Conservation (phyloP, 179 eudicot genomes). For the Heliamphora pulchella region DNA sequence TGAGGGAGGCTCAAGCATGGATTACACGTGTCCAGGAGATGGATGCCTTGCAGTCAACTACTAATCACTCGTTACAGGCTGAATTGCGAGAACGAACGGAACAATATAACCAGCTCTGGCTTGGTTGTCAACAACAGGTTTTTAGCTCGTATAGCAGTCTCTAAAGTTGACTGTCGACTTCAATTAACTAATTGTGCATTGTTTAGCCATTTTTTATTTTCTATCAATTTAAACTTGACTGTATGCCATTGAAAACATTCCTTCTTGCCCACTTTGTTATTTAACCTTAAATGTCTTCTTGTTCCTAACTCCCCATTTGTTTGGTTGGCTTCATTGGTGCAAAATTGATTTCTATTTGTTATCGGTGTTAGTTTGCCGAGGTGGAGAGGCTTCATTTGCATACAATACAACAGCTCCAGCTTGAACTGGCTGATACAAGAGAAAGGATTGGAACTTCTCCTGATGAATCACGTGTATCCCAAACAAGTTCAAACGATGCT, state of each 20-base stretch:
- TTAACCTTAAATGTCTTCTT: not conserved
- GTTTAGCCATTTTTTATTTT: not conserved
- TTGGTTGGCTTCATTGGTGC: not conserved
- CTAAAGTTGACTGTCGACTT: not conserved
- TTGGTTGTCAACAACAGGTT: constrained; percentile 90
- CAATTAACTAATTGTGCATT: not conserved
- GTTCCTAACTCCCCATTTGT: not conserved
- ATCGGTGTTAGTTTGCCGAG: constrained; percentile 60
- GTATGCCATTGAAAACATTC: not conserved
- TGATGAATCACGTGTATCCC: constrained; percentile 38
- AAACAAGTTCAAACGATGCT: constrained; percentile 45
- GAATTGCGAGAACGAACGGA: constrained; percentile 88
- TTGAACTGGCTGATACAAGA: constrained; percentile 66
- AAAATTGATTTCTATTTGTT: constrained; percentile 14
- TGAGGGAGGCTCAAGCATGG: constrained; percentile 94
- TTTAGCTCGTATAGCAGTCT: no score
- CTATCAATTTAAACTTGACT: not conserved
- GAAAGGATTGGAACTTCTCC: constrained; percentile 45
- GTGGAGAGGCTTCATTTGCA: constrained; percentile 89
- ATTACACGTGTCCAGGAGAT: constrained; percentile 78
- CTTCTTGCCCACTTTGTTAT: not conserved
- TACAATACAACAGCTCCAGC: constrained; percentile 76
- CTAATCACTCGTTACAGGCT: constrained; percentile 58
- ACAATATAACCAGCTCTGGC: constrained; percentile 82
- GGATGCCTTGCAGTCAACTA: constrained; percentile 71